phyloP scores from a whole-genome alignment of 2,329 filamentous ascomycete genomes.

The Epichloe gansuensis region DNA sequence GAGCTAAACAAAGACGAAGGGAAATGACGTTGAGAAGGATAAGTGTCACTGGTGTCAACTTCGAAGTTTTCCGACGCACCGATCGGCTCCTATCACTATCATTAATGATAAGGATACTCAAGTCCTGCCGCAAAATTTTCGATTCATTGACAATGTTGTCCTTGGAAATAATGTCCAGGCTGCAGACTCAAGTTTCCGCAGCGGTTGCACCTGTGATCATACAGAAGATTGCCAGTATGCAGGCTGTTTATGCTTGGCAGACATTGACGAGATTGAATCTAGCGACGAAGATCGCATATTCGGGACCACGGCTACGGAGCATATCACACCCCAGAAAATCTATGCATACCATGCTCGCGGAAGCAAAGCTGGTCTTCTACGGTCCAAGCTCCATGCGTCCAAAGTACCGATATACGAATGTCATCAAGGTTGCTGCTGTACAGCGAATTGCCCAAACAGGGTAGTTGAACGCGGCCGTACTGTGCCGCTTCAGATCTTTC shows the following conservation, averaged over 20 bases:
- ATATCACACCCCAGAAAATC: constrained; percentile 17
- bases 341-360: constrained; percentile 55
- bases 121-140: constrained; percentile 49
- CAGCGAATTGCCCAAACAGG: constrained; percentile 53
- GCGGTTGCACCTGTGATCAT: constrained; percentile 54
- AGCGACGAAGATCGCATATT: constrained; percentile 12
- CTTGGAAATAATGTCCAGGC: constrained; percentile 46
- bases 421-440: constrained; percentile 57
- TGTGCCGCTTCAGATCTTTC: constrained; percentile 64
- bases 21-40: constrained; percentile 24
- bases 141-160: constrained; percentile 52
- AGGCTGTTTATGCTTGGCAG: constrained; percentile 56
- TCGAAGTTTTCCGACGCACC: constrained; percentile 37
- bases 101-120: constrained; percentile 48
- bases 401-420: constrained; percentile 66
- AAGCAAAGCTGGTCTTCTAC: constrained; percentile 36
- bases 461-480: constrained; percentile 63
- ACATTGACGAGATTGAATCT: constrained; percentile 28
- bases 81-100: constrained; percentile 42
- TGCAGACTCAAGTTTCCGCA: constrained; percentile 47
- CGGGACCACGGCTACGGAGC: constrained; percentile 10
- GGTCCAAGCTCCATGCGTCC: constrained; percentile 37
- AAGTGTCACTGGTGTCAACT: constrained; percentile 52
- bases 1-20: constrained; percentile 12
- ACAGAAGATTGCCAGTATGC: constrained; percentile 54